These are phyloP conservation scores for Cryptosporidium sp. DNA, from an alignment of 169 alveolate species.

Conservation along the genomic window DNA sequence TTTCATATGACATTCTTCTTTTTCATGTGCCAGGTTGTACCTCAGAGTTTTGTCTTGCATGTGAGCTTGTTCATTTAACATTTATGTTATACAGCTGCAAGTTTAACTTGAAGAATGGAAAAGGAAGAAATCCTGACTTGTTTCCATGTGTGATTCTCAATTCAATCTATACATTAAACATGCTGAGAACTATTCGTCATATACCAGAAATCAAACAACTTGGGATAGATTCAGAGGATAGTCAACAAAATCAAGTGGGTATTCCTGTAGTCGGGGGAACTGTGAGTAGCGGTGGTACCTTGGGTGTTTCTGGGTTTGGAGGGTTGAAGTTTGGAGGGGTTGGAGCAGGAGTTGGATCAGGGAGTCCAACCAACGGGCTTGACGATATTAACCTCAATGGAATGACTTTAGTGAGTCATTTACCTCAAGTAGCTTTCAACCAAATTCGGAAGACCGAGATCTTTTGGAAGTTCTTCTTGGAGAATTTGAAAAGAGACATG, in stretches of 20 bases:
- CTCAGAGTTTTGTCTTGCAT: conserved; percentile 54
- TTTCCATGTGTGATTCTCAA: conserved; percentile 38
- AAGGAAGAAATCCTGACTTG: conserved; percentile 2
- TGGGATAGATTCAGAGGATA: conserved; percentile 60
- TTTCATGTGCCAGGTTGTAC: conserved; percentile 28
- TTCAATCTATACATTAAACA: conserved; percentile 34
- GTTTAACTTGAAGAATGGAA: neutral
- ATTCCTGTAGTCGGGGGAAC: neutral
- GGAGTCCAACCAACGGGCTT: neutral
- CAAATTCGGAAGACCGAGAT: conserved; percentile 47
- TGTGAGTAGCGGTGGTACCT: neutral
- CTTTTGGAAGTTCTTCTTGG: conserved; percentile 47
- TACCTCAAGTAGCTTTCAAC: conserved; percentile 18
- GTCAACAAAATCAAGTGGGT: neutral
- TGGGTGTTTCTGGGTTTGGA: neutral
- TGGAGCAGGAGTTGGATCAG: neutral
- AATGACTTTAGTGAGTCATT: neutral
- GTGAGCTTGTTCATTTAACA: conserved; percentile 59
- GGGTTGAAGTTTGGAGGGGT: neutral
- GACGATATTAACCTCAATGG: neutral
- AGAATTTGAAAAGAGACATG: conserved; percentile 1
- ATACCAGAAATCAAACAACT: conserved; percentile 51
- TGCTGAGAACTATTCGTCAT: conserved; percentile 55
- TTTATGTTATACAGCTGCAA: conserved; percentile 58
- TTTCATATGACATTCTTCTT: conserved; percentile 41